Evolutionary conservation across 805 yeast genomes (phyloP), one percentile per base, ranked within the genome.

Genomic region (Candida berthetii): DNA sequence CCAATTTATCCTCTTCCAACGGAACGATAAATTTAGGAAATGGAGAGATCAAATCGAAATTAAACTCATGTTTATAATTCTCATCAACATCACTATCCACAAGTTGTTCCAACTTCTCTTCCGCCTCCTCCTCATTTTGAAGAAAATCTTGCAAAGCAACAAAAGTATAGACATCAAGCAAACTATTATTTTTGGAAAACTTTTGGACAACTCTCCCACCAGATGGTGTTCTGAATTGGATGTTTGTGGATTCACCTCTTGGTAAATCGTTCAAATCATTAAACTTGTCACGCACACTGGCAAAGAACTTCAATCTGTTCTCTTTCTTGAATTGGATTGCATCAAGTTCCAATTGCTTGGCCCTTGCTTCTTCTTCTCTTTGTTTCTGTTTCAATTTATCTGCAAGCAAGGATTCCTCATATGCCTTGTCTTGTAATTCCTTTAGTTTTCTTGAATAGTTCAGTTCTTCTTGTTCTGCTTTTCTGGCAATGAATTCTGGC

Each of bases 351-450:
- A 46, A 35, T 48, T 52, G 59, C 35, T 47, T 44, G 37, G 49
- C 42, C 18, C 45, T 45, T 60, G 53, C 54, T 36, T 44, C 46
- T 32, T 49, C 48, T 37, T 61, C 55, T 47, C 69, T 74, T 45
- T 72, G 65, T 32, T 68, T 60, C 52, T 74, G 74, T 52, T 81
- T 79, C 34, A 68, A 49, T 48, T 65, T 69, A 59, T 85, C 93
- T 37, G 65, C 68, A 29, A 71, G 62, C 39, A 85, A 61, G 0
- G 88, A 78, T 45, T 70, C 73, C 48, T 77, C 71, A 53, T 78
- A 85, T 16, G 86, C 87, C 38, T 66, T 63, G 49, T 84, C 88
- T 57, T 85, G 93, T 47, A 77, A 71, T 49, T 76, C 72, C 48
- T 78, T 72, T 16, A 85, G 62, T 24, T 73, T 63, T 52, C 88